Evolutionary conservation across 139 green algal genomes (phyloP), one percentile per base, ranked within the genome.

Genomic region (Eudorina sp.): DNA sequence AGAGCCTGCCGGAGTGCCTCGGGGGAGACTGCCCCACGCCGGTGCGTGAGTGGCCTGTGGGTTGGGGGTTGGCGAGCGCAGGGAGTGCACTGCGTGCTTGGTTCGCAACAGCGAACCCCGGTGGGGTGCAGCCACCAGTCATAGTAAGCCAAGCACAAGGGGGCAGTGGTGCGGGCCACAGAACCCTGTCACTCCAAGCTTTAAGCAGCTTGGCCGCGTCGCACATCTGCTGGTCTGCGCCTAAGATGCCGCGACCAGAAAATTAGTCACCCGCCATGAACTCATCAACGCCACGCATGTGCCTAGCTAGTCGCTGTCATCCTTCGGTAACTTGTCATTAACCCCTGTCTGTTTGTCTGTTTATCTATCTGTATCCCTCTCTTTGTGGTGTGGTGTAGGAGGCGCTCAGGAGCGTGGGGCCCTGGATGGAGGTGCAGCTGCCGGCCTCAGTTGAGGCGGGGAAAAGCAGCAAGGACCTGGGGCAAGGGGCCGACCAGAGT

Each of bases 381-480:
- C n/a, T n/a, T n/a, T n/a, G n/a, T n/a, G n/a, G n/a, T n/a, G n/a
- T 68, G 58, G 6, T n/a, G 58, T 41, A 86, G 80, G 80, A 86
- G 38, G 29, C 45, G 21, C 48, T 31, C 21, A 62, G 45, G 4
- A 77, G 13, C 64, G 66, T 87, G 2, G 81, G 81, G 40, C 81
- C 81, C n/a, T 87, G 81, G 81, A 79, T 31, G 45, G 62, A 78
- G 3, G 81, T 87, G 43, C 27, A 79, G 45, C 64, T 87, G n/a
- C 43, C 60, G 41, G 4, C 41, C 43, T 48, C 69, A 34, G 36
- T 34, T 13, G 72, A 5, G 40, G 72, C 72, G 25, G 40, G 27
- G 1, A 36, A 34, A 1, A 23, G 21, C 31, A 4, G 2, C 68
- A 76, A 48, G 68, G 11, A 48, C 7, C 68, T 48, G 36, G 21